These are phyloP conservation scores for Calocera cornea DNA, from an alignment of 768 basidiomycete species.

Conservation along the genomic window DNA sequence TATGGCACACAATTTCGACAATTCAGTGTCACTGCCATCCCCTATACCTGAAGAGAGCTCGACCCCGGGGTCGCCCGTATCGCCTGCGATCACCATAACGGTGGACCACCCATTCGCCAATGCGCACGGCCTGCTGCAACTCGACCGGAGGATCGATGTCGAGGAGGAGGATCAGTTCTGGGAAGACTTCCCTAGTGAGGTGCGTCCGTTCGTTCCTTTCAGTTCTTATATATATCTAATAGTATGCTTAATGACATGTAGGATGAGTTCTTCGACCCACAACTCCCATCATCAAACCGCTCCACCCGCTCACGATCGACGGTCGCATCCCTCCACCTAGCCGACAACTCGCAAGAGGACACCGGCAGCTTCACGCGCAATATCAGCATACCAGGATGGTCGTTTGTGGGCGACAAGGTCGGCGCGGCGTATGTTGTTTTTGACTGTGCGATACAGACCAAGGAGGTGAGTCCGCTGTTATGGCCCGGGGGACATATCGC, in stretches of 20 bases:
- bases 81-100: neutral
- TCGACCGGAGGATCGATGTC: neutral
- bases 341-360: constrained; percentile 1
- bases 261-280: constrained; percentile 2
- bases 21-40: neutral
- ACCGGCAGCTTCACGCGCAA: neutral
- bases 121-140: neutral
- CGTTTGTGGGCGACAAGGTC: neutral
- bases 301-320: neutral
- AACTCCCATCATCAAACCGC: constrained; percentile 1
- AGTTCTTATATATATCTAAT: neutral
- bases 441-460: neutral
- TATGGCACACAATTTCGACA: neutral
- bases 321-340: neutral
- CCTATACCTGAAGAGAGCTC: neutral
- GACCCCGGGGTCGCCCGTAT: neutral
- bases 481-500: neutral
- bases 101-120: neutral
- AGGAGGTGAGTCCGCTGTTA: neutral
- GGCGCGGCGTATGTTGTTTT: neutral
- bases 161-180: constrained; percentile 3
- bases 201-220: neutral
- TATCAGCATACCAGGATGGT: neutral
- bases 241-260: neutral
- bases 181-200: neutral